Evolutionary conservation across 139 green algal genomes (phyloP).

Genomic region (Pleodorina starrii): DNA sequence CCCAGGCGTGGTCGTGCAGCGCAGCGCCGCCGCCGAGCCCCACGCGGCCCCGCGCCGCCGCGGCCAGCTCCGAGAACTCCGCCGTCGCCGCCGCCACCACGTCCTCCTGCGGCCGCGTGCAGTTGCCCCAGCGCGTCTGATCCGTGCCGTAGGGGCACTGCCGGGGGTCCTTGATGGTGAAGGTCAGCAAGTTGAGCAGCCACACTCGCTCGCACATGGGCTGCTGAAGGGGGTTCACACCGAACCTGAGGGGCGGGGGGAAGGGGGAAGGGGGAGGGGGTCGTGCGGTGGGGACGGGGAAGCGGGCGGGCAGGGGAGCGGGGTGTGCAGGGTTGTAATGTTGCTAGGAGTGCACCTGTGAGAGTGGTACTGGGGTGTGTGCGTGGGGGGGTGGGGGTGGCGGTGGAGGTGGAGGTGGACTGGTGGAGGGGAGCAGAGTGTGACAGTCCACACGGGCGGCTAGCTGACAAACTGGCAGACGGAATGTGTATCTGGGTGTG

Average conservation of each 20-base stretch:
- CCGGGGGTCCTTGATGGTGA: not conserved
- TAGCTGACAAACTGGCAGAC: no score
- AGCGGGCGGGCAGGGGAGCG: no score
- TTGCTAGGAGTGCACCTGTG: no score
- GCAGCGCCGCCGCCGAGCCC: not conserved
- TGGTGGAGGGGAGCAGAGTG: no score
- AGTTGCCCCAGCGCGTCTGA: not conserved
- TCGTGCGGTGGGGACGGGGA: no score
- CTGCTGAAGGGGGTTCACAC: not conserved
- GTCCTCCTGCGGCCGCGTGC: not conserved
- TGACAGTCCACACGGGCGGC: no score
- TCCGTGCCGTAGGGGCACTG: slow-evolving; percentile 1
- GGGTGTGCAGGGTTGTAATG: no score
- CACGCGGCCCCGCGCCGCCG: not conserved
- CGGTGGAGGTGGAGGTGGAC: no score
- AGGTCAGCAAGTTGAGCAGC: slow-evolving; percentile 20
- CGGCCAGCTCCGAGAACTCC: not conserved
- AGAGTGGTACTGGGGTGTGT: no score
- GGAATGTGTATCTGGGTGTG: no score
- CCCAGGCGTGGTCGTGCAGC: not conserved
- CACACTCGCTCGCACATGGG: slow-evolving; percentile 19
- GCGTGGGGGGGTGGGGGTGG: no score
- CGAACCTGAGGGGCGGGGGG: not conserved
- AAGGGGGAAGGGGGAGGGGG: no score
- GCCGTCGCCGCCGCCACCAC: not conserved